Evolutionary conservation across 805 yeast species (phyloP), one percentile per base, ranked within the genome.

Genomic region (Teunomyces panamensis): DNA sequence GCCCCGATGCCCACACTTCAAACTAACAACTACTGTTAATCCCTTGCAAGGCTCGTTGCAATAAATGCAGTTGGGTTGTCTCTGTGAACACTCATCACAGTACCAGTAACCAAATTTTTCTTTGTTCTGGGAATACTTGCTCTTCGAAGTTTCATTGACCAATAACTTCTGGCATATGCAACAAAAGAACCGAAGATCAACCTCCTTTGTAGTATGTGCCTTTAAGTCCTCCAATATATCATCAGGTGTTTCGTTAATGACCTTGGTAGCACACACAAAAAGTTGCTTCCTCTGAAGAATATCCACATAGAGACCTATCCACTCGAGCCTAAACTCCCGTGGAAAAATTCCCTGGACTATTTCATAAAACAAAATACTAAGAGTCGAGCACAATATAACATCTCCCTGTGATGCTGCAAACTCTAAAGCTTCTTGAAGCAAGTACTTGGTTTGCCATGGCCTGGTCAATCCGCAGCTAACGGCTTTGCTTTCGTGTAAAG

Each of bases 1-100:
- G 1, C 92, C 90, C 48, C 83, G 74, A 64, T 92, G 98, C 0
- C 97, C 97, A 70, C 98, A 92, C 24, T 71, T 77, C 44, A 86
- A 62, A 53, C 72, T 50, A 73, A 68, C 51, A 70, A 77, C 73
- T 11, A 87, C 78, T 11, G 84, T 76, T 47, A 87, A 71, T 0
- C 95, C 95, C 54, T 79, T 80, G 57, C 91, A 73, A 0, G 96
- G 89, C 58, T 79, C 85, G 51, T 84, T 77, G 64, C 97, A 91
- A 51, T 84, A 79, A 26, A 84, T 75, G 64, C 97, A 91, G n/a
- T 82, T 77, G 49, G 81, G 84, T 50, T 81, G 83, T 11, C 71
- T 69, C 44, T 67, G 70, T 9, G 74, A 67, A 63, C 97, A 91
- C 17, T 73, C 74, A 45, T 83, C 89, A 67, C 97, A 91, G 63